Evolutionary conservation across 345 rosid species (phyloP).

Genomic region (Salix exigua): DNA sequence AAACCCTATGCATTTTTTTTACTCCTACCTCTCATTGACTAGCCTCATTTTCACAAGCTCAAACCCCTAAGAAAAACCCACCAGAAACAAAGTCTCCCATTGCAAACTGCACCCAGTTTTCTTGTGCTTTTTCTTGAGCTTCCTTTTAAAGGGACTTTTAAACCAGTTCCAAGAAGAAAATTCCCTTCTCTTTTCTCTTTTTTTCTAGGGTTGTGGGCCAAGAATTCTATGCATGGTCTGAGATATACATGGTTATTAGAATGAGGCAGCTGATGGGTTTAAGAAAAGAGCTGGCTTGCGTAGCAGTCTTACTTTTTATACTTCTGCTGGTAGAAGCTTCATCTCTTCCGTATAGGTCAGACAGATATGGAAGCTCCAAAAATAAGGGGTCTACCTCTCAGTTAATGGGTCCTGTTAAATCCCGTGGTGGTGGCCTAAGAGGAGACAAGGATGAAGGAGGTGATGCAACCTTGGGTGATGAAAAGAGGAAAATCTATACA

Average conservation of each 20-base stretch:
- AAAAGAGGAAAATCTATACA: constrained; percentile 52
- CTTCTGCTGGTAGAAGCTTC: constrained; percentile 32
- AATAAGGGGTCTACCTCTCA: constrained; percentile 16
- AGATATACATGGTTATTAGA: neutral
- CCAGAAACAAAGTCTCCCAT: neutral
- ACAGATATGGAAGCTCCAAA: constrained; percentile 25
- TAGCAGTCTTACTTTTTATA: constrained; percentile 33
- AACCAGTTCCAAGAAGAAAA: constrained; percentile 9
- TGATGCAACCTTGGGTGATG: constrained; percentile 30
- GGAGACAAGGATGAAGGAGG: constrained; percentile 16
- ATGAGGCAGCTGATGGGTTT: constrained; percentile 22
- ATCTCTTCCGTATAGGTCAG: constrained; percentile 19
- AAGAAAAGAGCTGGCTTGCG: constrained; percentile 23
- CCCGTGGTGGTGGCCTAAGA: constrained; percentile 10
- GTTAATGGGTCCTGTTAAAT: constrained; percentile 1
- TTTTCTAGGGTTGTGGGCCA: constrained; percentile 12
- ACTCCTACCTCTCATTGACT: constrained; percentile 34
- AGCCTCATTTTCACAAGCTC: constrained; percentile 27
- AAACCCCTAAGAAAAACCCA: constrained; percentile 22
- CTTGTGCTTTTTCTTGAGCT: neutral
- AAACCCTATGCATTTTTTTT: constrained; percentile 40
- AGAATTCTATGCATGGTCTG: constrained; percentile 20
- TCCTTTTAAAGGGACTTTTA: neutral
- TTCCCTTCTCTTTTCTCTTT: neutral
- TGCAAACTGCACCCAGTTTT: constrained; percentile 1